phyloP scores from a whole-genome alignment of 2,329 filamentous ascomycete species.

The Sphaerulina populicola region DNA sequence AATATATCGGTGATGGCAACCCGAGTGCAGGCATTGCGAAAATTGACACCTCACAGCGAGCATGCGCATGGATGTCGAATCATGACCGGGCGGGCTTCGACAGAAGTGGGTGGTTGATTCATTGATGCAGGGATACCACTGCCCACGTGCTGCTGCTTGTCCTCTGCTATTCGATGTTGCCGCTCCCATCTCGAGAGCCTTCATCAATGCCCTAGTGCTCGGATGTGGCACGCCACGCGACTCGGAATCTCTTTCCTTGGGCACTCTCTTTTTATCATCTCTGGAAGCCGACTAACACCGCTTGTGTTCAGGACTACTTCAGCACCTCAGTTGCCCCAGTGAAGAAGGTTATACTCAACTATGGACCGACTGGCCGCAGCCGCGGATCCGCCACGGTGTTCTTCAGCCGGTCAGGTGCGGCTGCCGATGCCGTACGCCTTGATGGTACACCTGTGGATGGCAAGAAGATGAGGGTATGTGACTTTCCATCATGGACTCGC shows the following conservation, averaged over 20 bases:
- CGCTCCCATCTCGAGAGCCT: constrained; percentile 2
- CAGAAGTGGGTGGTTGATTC: not conserved
- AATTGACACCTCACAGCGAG: not conserved
- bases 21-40: not conserved
- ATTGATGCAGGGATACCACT: not conserved
- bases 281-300: constrained; percentile 52
- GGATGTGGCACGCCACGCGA: not conserved
- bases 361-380: constrained; percentile 85
- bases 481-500: not conserved
- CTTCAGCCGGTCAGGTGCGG: constrained; percentile 73
- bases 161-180: constrained; percentile 12
- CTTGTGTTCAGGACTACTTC: constrained; percentile 81
- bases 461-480: constrained; percentile 73
- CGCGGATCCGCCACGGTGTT: constrained; percentile 85
- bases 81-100: not conserved
- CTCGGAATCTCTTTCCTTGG: constrained; percentile 2
- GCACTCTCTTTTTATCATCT: not conserved
- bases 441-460: constrained; percentile 88
- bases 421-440: constrained; percentile 73
- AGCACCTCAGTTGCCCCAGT: constrained; percentile 76
- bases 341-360: constrained; percentile 84
- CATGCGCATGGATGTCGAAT: not conserved
- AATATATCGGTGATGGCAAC: not conserved
- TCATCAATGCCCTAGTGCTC: not conserved
- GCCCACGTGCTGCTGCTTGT: constrained; percentile 15